Evolutionary conservation across 1,139 yeast genomes (phyloP).

Genomic region (Nadsonia commutata): DNA sequence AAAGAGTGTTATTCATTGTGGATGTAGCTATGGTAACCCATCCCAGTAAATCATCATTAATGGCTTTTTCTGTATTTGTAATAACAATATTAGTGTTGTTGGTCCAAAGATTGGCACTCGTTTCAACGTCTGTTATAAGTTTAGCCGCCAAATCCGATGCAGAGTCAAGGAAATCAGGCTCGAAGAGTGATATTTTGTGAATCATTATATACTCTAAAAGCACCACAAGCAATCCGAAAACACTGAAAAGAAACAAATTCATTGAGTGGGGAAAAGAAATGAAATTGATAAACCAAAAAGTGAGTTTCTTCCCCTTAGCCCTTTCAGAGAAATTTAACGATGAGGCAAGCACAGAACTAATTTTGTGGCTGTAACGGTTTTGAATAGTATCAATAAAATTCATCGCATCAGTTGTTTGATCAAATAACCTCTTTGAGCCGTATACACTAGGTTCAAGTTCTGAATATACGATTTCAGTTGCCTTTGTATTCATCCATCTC

Average conservation of each 20-base stretch:
- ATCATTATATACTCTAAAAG: background rate
- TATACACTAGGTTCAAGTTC: too few species aligned
- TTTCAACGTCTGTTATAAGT: conserved; percentile 10
- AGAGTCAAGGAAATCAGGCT: background rate
- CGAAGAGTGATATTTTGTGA: background rate
- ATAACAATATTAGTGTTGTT: conserved; percentile 36
- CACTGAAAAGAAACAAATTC: background rate
- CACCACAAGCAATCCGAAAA: conserved; percentile 1
- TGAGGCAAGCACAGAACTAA: background rate
- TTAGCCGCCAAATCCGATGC: conserved; percentile 4
- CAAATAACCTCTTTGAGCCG: too few species aligned
- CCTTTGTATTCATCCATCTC: background rate
- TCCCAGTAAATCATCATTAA: conserved; percentile 56
- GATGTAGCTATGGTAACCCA: conserved; percentile 44
- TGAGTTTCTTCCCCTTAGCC: conserved; percentile 1
- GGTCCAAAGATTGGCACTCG: conserved; percentile 30
- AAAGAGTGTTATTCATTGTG: conserved; percentile 41
- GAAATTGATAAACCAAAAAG: conserved; percentile 3
- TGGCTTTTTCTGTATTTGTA: conserved; percentile 26
- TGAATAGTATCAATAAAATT: background rate
- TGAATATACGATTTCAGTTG: background rate
- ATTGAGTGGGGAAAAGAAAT: conserved; percentile 2
- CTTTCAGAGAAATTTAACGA: too few species aligned
- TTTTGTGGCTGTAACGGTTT: background rate
- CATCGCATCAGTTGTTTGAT: too few species aligned